Evolutionary conservation across 768 basidiomycete species (phyloP), one percentile per base, ranked within the genome.

Genomic region (Tephrocybe sp.): DNA sequence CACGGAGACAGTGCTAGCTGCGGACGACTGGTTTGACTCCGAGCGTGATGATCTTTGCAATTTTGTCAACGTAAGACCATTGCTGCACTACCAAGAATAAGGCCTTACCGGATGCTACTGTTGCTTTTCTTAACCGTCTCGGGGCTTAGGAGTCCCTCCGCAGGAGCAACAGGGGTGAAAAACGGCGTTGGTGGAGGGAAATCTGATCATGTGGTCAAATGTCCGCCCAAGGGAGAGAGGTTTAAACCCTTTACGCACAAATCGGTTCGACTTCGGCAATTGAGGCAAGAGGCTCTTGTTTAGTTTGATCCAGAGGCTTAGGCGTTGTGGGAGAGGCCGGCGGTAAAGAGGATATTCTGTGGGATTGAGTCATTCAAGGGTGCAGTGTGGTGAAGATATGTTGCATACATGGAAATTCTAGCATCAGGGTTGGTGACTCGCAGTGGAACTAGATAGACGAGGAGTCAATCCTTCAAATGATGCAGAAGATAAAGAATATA

Each of bases 361-460:
- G 15, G n/a, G n/a, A n/a, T n/a, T n/a, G 15, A 15, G 40, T 13
- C 36, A 31, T 18, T 49, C 24, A 49, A 45, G 19, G 29, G 18
- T 13, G 8, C 4, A 27, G 36, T 22, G 13, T 29, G 16, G 16
- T 18, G 31, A 42, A n/a, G n/a, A 33, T n/a, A 34, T 47, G 23
- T 49, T 40, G 57, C 69, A 45, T 57, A 74, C 75, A 68, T 61
- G 24, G 70, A 71, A 41, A 67, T 50, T 23, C 66, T 66, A 4
- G 37, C 21, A 59, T 76, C 73, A 29, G 75, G 74, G 55, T 77
- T 65, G 18, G 62, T 68, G 15, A 74, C 60, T 33, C 67, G 65
- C 27, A 74, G 61, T 19, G 68, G 69, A 24, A 74, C 74, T 75
- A 49, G 25, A 34, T 34, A 24, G n/a, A n/a, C n/a, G n/a, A n/a